A percentile compares a stretch with the other conserved stretches of the same genome.
phyloP scores from a whole-genome alignment of 106 monocot species.

The Ottelia alismoides region DNA sequence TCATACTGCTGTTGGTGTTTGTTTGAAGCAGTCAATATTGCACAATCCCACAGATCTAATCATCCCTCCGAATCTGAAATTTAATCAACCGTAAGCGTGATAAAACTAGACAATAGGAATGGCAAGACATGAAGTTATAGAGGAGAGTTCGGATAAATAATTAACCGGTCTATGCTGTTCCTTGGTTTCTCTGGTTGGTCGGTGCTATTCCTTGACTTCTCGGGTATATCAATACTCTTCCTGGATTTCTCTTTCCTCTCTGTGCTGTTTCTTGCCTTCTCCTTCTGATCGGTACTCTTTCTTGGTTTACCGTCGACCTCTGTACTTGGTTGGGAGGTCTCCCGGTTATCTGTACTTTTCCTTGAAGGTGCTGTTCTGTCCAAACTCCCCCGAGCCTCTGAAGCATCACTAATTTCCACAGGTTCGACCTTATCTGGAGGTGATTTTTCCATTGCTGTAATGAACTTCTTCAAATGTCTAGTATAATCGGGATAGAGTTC shows the following conservation, averaged over 20 bases:
- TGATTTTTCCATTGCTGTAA: slow-evolving; percentile 46
- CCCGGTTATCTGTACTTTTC: slow-evolving; percentile 16
- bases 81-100: too few species aligned
- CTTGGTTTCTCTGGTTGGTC: slow-evolving; percentile 63
- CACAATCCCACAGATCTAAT: too few species aligned
- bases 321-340: slow-evolving; percentile 26
- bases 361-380: slow-evolving; percentile 19
- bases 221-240: slow-evolving; percentile 33
- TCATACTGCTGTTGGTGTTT: too few species aligned
- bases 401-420: slow-evolving; percentile 4
- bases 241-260: slow-evolving; percentile 48
- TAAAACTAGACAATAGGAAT: too few species aligned
- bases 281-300: slow-evolving; percentile 28
- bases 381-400: slow-evolving; percentile 18
- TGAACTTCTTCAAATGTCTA: slow-evolving; percentile 52
- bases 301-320: slow-evolving; percentile 34
- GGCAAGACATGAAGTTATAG: too few species aligned
- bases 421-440: slow-evolving; percentile 6
- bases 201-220: slow-evolving; percentile 31
- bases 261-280: slow-evolving; percentile 38
- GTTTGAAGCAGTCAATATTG: too few species aligned
- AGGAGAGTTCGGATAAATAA: too few species aligned
- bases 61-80: too few species aligned
- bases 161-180: slow-evolving; percentile 86
- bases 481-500: slow-evolving; percentile 54